Evolutionary conservation across 1,284 basidiomycete species (phyloP), one percentile per base, ranked within the genome.

Genomic region (Neolentinus lepideus): DNA sequence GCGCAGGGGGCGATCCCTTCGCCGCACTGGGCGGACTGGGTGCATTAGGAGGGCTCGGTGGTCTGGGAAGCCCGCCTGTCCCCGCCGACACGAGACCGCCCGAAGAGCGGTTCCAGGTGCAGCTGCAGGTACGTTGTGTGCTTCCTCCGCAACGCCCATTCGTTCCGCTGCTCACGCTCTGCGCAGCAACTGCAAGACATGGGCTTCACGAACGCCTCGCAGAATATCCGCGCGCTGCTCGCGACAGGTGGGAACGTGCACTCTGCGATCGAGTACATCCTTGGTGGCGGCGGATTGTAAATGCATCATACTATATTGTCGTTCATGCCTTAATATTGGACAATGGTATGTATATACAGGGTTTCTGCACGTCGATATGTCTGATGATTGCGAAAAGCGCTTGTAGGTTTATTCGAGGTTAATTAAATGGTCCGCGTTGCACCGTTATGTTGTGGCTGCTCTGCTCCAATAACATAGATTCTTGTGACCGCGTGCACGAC

Each of bases 211-310:
- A 90, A 94, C 59, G 91, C 92, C 10, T 69, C 81, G 51, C 92
- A 94, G 77, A 96, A 96, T 66, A 78, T 96, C n/a, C 78, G 92
- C 19, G 92, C 93, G 9, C 73, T 96, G 54, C 77, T 92, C 26
- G 90, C 90, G 50, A 94, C 92, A 0, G 92, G 84, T 21, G 93
- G 93, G 3, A 94, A 94, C 64, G 91, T 96, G 27, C 83, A 94
- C 67, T 80, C 86, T 25, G 92, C 93, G 36, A 90, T 96, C 63
- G 93, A 95, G 72, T 92, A 95, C 66, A 93, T 96, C 61, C 78
- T 96, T 58, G 72, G 77, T 48, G 91, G 91, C 1, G 87, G 88
- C 11, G 88, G 89, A n/a, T n/a, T n/a, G n/a, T n/a, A n/a, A n/a
- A n/a, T n/a, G n/a, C n/a, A n/a, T n/a, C n/a, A n/a, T n/a, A n/a